phyloP scores from a whole-genome alignment of 192 early-diverging fungal species.

The Thamnidium elegans region DNA sequence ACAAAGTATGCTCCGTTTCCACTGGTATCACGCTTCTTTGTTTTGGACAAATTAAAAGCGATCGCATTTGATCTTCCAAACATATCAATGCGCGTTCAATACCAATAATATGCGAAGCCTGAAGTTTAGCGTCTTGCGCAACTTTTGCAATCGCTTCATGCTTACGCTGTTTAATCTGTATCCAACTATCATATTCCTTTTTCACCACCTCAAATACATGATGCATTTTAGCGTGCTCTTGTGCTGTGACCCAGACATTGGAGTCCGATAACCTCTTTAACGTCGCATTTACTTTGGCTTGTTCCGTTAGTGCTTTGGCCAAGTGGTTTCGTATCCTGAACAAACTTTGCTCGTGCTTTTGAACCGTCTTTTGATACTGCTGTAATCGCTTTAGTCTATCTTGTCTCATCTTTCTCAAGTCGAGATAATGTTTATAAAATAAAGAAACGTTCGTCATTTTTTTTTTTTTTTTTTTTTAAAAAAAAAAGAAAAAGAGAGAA shows the following conservation, averaged over 20 bases:
- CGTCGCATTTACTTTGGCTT: not conserved
- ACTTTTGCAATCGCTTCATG: not conserved
- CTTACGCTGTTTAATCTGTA: not conserved
- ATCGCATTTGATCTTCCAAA: not conserved
- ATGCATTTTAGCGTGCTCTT: slow-evolving; percentile 5
- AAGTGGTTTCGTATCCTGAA: not conserved
- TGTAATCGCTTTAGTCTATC: slow-evolving; percentile 1
- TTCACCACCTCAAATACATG: not conserved
- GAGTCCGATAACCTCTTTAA: not conserved
- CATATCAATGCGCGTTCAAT: slow-evolving; percentile 1
- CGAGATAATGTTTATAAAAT: slow-evolving; percentile 3
- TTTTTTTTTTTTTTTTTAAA: too few relatives aligned
- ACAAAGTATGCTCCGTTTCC: too few relatives aligned
- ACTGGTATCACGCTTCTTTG: not conserved
- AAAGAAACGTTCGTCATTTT: not conserved
- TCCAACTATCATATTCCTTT: not conserved
- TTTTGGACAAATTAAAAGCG: not conserved
- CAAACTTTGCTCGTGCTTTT: slow-evolving; percentile 1
- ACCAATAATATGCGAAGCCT: slow-evolving; percentile 3
- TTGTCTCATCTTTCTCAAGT: slow-evolving; percentile 12
- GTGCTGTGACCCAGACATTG: slow-evolving; percentile 3
- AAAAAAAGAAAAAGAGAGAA: not conserved
- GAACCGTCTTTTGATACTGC: not conserved
- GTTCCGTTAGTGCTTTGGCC: not conserved
- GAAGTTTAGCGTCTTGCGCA: not conserved